phyloP scores from a whole-genome alignment of 495 filamentous ascomycete genomes.

The Aspergillus baeticus region DNA sequence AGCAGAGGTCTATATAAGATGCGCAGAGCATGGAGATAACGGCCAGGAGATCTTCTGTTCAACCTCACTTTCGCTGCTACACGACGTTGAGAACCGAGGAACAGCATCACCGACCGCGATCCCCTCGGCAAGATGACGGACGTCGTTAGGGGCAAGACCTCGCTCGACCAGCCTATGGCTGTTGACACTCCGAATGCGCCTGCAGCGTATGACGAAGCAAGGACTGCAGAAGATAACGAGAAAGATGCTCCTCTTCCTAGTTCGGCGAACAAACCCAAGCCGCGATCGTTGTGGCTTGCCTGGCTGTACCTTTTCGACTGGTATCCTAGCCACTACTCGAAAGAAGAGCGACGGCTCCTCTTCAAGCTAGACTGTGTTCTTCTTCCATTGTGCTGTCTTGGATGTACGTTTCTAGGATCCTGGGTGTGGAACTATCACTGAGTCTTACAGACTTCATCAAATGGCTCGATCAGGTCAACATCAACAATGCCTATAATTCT shows the following conservation, averaged over 20 bases:
- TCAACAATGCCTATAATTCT: conserved; percentile 56
- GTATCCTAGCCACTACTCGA: conserved; percentile 20
- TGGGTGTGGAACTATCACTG: neutral
- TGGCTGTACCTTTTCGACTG: conserved; percentile 22
- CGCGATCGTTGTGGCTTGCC: conserved; percentile 13
- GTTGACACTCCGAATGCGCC: neutral
- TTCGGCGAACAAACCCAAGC: conserved; percentile 6
- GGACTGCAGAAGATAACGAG: neutral
- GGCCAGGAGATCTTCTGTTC: too few species aligned
- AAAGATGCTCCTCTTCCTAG: neutral
- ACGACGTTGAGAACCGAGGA: neutral
- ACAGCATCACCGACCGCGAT: neutral
- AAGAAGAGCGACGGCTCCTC: conserved; percentile 16
- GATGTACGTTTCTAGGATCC: conserved; percentile 6
- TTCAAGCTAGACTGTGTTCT: conserved; percentile 21
- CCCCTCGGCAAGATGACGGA: neutral
- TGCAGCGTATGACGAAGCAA: neutral
- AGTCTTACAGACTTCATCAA: conserved; percentile 21
- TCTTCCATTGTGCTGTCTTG: conserved; percentile 21
- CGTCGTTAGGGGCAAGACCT: neutral
- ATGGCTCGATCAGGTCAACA: conserved; percentile 18
- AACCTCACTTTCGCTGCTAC: too few species aligned
- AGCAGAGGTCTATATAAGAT: neutral
- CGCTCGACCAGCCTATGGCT: neutral
- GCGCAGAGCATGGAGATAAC: neutral